These are phyloP conservation scores for Physcomitrium patens DNA, from an alignment of 225 moss, liverwort and hornwort genomes.

Conservation along the genomic window DNA sequence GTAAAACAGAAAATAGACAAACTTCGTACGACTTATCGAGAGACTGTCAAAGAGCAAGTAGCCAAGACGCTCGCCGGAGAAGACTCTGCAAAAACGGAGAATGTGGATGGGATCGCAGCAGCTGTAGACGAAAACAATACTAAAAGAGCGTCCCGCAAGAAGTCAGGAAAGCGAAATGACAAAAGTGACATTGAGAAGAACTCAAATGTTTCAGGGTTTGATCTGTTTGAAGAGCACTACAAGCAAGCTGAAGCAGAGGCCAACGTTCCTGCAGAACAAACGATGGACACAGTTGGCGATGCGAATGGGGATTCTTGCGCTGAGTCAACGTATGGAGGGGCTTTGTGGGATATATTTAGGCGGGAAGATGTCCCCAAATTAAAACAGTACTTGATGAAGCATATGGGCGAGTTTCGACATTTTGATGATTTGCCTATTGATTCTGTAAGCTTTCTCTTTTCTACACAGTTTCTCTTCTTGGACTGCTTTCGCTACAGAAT, in stretches of 20 bases:
- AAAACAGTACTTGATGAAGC: constrained; percentile 54
- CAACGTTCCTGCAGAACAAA: background rate
- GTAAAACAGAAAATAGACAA: constrained; percentile 8
- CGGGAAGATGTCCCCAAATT: constrained; percentile 72
- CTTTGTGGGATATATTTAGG: constrained; percentile 74
- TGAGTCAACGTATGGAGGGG: constrained; percentile 60
- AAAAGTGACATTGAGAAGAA: constrained; percentile 30
- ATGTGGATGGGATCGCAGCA: constrained; percentile 15
- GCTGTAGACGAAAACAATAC: background rate
- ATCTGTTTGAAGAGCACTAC: constrained; percentile 35
- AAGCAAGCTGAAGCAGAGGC: constrained; percentile 18
- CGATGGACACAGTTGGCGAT: background rate
- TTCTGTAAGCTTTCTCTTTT: constrained; percentile 34
- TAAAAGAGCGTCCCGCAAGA: constrained; percentile 3
- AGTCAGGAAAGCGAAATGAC: constrained; percentile 25
- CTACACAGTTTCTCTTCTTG: constrained; percentile 5
- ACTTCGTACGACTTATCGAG: constrained; percentile 32
- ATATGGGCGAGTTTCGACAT: constrained; percentile 54
- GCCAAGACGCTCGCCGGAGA: constrained; percentile 29
- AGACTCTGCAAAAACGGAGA: constrained; percentile 13
- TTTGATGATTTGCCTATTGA: constrained; percentile 47
- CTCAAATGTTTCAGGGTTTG: constrained; percentile 37
- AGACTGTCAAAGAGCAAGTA: constrained; percentile 22
- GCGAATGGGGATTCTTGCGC: constrained; percentile 32
- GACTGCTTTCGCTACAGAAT: background rate